phyloP scores from a whole-genome alignment of 306 rosid genomes.

The Purshia tridentata region DNA sequence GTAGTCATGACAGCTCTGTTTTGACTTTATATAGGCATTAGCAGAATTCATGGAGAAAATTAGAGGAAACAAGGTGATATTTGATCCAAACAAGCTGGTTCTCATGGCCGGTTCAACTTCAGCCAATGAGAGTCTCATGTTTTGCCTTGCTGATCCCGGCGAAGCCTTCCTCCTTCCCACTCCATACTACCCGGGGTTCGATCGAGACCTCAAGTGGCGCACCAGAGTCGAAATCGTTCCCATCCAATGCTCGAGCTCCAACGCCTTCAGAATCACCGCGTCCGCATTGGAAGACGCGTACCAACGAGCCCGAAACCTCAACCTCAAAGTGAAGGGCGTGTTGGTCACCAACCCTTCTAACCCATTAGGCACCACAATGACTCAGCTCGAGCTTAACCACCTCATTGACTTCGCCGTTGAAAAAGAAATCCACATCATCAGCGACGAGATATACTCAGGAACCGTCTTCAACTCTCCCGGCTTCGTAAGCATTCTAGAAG shows the following conservation, averaged over 20 bases:
- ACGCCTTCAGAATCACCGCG: conserved; percentile 68
- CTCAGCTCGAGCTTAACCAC: conserved; percentile 45
- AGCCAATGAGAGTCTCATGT: conserved; percentile 85
- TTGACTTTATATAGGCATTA: conserved; percentile 40
- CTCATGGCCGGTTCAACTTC: conserved; percentile 88
- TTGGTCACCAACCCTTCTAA: conserved; percentile 81
- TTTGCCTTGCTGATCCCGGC: conserved; percentile 77
- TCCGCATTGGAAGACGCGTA: conserved; percentile 61
- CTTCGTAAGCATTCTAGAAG: conserved; percentile 53
- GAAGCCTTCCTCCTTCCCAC: conserved; percentile 86
- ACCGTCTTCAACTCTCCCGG: conserved; percentile 58
- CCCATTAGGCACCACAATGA: conserved; percentile 76
- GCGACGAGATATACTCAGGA: conserved; percentile 82
- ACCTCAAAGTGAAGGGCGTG: conserved; percentile 68
- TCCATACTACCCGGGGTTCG: conserved; percentile 94
- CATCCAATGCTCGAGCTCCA: conserved; percentile 64
- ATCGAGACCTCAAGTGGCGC: conserved; percentile 85
- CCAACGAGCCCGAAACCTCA: conserved; percentile 37
- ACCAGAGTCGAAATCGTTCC: conserved; percentile 74
- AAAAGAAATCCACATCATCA: conserved; percentile 56
- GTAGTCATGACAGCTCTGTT: neutral
- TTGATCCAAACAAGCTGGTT: conserved; percentile 52
- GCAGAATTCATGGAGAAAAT: conserved; percentile 61
- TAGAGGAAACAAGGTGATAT: conserved; percentile 55
- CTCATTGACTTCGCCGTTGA: conserved; percentile 47